These are phyloP conservation scores for Tolypocladium guangdongense DNA, from an alignment of 2,329 filamentous ascomycete species.

Conservation along the genomic window DNA sequence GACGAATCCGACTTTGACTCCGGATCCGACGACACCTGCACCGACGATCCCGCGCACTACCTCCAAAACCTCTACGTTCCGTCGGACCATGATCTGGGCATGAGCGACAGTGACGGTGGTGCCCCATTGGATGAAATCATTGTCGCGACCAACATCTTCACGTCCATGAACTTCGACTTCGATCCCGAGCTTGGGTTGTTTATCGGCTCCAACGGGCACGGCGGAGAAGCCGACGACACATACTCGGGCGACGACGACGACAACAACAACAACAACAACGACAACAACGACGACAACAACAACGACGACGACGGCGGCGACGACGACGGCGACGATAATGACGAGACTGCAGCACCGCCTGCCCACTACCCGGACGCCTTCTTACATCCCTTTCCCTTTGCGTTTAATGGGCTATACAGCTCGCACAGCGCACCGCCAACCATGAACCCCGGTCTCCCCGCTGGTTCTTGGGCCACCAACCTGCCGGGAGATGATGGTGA, in stretches of 20 bases:
- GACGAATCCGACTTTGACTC: slow-evolving; percentile 1
- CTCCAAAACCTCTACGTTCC: not conserved
- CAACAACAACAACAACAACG: not conserved
- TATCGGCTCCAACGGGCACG: not conserved
- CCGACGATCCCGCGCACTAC: slow-evolving; percentile 1
- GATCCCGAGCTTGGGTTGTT: not conserved
- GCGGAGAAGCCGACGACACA: not conserved
- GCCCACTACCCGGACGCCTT: not conserved
- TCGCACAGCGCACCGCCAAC: not conserved
- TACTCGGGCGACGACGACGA: not conserved
- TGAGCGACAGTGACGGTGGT: slow-evolving; percentile 25
- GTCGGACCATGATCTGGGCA: slow-evolving; percentile 17
- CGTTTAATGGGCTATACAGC: not conserved
- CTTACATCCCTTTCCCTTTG: not conserved
- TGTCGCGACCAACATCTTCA: not conserved
- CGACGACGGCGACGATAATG: not conserved
- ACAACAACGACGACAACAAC: not conserved
- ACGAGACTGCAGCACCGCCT: not conserved
- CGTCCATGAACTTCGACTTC: slow-evolving; percentile 1
- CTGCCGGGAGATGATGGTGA: not conserved
- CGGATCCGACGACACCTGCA: not conserved
- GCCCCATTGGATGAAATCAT: slow-evolving; percentile 11
- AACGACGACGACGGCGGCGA: not conserved
- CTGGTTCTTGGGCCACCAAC: not conserved
- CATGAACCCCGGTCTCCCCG: not conserved